Base-by-base conservation (phyloP, 164 flowering plant genomes). In the Vitis vinifera region DNA sequence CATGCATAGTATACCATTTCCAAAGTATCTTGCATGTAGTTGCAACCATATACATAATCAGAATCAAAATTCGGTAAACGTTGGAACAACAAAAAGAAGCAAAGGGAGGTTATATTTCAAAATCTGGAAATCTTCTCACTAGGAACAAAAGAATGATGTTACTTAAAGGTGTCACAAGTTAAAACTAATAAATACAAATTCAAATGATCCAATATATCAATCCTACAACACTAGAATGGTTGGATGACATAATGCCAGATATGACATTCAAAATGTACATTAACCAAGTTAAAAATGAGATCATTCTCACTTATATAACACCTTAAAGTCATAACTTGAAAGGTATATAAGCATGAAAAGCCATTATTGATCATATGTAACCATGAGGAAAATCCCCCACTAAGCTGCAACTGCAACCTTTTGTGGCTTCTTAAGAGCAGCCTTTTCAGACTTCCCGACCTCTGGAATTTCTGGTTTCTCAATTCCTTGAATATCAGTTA, bases 401-500 rank as follows among this genome's bases (percentile, higher is more conserved):
- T 82, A 90, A 59, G 90, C 85, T 65, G 89, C 84, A 72, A 85
- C 75, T 19, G 84, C 79, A 67, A 76, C 81, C 71, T 84, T 75
- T 73, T 84, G 82, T n/a, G 71, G 75, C 71, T 77, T 78, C 77
- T 76, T 61, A 15, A 8, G 53, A 55, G 75, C 67, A 59, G 65
- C 75, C 73, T 75, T 78, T 66, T 65, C 65, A 14, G 77, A 70
- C 76, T 74, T 80, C 66, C 29, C 67, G 51, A 30, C 57, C 52
- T 37, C 31, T 61, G 68, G 23, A 10, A 7, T 50, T 69, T 80
- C 83, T 58, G 94, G 93, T 79, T 87, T 88, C 72, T 85, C 91
- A 50, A 91, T 82, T 67, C 98, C 99, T 87, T 86, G 83, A 68
- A 95, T 90, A 73, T 87, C 88, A 44, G 85, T 85, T 67, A 93